Conservation (phyloP, 1,284 basidiomycete species). For the Sporisorium exsertum region DNA sequence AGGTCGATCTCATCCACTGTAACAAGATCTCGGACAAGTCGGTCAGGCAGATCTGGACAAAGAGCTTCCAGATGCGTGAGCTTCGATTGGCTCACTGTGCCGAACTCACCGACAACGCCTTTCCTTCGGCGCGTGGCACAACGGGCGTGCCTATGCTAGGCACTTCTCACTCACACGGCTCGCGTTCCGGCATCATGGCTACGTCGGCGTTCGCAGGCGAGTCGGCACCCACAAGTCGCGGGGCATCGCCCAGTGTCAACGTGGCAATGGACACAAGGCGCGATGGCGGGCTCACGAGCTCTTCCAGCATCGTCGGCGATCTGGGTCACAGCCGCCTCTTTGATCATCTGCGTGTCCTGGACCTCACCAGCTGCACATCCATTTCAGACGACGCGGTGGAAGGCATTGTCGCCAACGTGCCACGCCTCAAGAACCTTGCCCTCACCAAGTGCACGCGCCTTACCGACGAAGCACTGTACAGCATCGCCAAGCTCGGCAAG, state of each 20-base stretch:
- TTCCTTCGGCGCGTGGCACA: constrained; percentile 75
- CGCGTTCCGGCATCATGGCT: constrained; percentile 16
- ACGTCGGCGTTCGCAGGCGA: constrained; percentile 16
- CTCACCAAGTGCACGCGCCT: constrained; percentile 88
- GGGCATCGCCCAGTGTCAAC: constrained; percentile 41
- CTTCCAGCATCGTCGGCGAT: constrained; percentile 18
- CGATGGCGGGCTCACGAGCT: constrained; percentile 25
- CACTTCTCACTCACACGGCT: constrained; percentile 24
- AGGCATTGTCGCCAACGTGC: constrained; percentile 86
- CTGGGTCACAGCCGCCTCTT: constrained; percentile 53
- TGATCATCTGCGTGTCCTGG: constrained; percentile 66
- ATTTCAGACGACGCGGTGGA: constrained; percentile 91
- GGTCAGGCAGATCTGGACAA: constrained; percentile 85
- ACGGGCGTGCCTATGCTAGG: constrained; percentile 46
- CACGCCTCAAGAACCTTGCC: constrained; percentile 90
- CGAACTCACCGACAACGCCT: constrained; percentile 84
- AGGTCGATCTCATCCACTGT: constrained; percentile 91
- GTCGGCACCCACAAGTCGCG: constrained; percentile 49
- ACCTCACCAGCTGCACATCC: constrained; percentile 81
- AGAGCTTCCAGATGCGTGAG: constrained; percentile 86
- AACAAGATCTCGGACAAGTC: constrained; percentile 81
- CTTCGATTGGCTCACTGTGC: constrained; percentile 85
- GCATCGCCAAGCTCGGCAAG: constrained; percentile 87
- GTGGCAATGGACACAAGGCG: constrained; percentile 2
- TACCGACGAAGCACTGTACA: constrained; percentile 86